These are phyloP conservation scores for Chlamydomonas sp. DNA, from an alignment of 139 green algal species.

Conservation along the genomic window DNA sequence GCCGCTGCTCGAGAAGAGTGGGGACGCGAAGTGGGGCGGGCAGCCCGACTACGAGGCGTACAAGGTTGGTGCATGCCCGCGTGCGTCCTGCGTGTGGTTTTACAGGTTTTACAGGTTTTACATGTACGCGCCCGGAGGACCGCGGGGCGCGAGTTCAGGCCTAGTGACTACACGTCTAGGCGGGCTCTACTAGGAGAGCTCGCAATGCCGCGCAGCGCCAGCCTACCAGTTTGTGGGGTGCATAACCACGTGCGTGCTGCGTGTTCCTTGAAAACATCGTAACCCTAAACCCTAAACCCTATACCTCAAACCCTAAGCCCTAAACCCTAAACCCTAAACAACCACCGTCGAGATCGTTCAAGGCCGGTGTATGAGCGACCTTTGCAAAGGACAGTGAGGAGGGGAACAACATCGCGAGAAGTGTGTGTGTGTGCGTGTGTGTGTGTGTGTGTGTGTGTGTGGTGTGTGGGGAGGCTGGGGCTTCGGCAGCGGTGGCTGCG, in stretches of 20 bases:
- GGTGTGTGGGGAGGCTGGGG: not conserved
- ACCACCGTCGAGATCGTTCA: too few relatives aligned
- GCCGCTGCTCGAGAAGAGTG: conserved; percentile 12
- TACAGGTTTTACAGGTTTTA: too few relatives aligned
- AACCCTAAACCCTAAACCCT: conserved; percentile 34
- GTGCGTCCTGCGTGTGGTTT: not conserved
- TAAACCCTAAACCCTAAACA: too few relatives aligned
- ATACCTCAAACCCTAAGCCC: conserved; percentile 63
- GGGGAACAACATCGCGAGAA: conserved; percentile 37
- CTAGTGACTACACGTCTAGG: too few relatives aligned
- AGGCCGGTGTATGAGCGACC: too few relatives aligned
- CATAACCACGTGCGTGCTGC: not conserved
- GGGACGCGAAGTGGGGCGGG: conserved; percentile 50
- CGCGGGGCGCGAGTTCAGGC: too few relatives aligned
- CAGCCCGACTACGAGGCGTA: conserved; percentile 16
- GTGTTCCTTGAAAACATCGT: not conserved
- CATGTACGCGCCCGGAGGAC: too few relatives aligned
- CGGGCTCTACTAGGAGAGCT: too few relatives aligned
- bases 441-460: not conserved
- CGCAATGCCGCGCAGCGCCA: too few relatives aligned
- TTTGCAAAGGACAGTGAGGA: conserved; percentile 22
- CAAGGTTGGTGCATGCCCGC: not conserved
- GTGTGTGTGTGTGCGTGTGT: conserved; percentile 53
- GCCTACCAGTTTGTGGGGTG: not conserved
- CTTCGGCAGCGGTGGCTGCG: not conserved